Base-by-base conservation (phyloP, 2,329 filamentous ascomycete species). In the Microdochium bolleyi region DNA sequence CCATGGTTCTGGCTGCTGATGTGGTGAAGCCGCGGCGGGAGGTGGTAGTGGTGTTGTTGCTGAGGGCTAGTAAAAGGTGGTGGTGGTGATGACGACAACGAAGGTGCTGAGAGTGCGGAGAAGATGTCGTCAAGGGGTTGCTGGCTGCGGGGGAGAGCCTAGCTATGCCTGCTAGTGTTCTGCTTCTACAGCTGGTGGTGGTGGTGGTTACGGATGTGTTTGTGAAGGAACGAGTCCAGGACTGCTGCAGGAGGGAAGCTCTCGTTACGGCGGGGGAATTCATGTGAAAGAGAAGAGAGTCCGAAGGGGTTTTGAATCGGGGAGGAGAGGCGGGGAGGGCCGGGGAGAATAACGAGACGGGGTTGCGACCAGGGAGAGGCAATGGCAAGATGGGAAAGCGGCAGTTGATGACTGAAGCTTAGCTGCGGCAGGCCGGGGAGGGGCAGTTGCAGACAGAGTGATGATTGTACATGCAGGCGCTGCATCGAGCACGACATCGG, bases 1-100 rank as follows among this genome's bases (percentile, higher is more conserved):
- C 71, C 79, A 83, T 83, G 59, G 66, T 65, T 63, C 56, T 61
- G 5, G 53, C 32, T 49, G 62, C 60, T 3, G 64, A 60, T 14
- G 50, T 19, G n/a, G 58, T 49, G 49, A 61, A 58, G 41, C 16
- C 19, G 41, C 41, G 41, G 16, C 19, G 41, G 21, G 21, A 4
- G 8, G 41, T 24, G 14, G 13, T 22, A 19, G 41, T 24, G 41
- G 21, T 8, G 21, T 3, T 46, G 41, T 11, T 24, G 41, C 38
- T 51, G 54, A 53, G 44, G 49, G 50, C n/a, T 10, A 46, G 8
- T 14, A 19, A 14, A 38, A 7, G 41, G 16, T 38, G 49, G 49
- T 34, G 49, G n/a, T 50, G 49, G 24, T 50, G 49, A 22, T 50
- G 49, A 32, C 19, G 49, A 50, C 25, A 10, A 19, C 16, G 24